Base-by-base conservation (phyloP, 768 basidiomycete species). In the Butyriboletus loyo region DNA sequence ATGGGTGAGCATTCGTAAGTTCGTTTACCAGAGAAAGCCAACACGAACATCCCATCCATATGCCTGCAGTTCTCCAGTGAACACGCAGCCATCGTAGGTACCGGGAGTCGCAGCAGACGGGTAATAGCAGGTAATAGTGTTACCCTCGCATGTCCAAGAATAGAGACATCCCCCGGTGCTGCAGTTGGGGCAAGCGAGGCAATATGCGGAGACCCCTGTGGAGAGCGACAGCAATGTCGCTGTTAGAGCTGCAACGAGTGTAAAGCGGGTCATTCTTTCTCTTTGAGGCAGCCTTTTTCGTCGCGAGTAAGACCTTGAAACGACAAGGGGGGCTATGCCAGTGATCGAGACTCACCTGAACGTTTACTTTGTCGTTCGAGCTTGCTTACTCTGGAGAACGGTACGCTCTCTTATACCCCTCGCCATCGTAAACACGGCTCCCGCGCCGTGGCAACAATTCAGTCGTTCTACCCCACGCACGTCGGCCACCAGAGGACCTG, bases 111-210 rank as follows among this genome's bases (percentile, higher is more conserved):
- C 24, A 24, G 32, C 28, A 22, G 50, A 54, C 5, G 53, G 50
- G 2, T 54, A 54, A 28, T 54, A 43, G 28, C 53, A 54, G 22
- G 41, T 54, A 4, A 54, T 43, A 4, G 41, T 51, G 17, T 13
- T 14, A 19, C 36, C 50, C 5, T 36, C 44, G 28, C 53, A 54
- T 17, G 39, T 52, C 53, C 53, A 54, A 6, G 24, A 51, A 52
- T 54, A 19, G n/a, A 54, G 50, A 37, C 50, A 52, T 22, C 31
- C 50, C 22, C 28, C 40, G 15, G 35, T 2, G 40, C 19, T 27
- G 36, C 53, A 52, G 30, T 52, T 44, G 14, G 35, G 28, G 35
- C 53, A 54, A 21, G 53, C 48, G 10, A 43, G 34, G 21, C 53
- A 54, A 2, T 7, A 25, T 7, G 53, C 41, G n/a, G 15, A 17